Conservation (phyloP, 352 stramenopile genomes). For the Globisporangium abappressorium region DNA sequence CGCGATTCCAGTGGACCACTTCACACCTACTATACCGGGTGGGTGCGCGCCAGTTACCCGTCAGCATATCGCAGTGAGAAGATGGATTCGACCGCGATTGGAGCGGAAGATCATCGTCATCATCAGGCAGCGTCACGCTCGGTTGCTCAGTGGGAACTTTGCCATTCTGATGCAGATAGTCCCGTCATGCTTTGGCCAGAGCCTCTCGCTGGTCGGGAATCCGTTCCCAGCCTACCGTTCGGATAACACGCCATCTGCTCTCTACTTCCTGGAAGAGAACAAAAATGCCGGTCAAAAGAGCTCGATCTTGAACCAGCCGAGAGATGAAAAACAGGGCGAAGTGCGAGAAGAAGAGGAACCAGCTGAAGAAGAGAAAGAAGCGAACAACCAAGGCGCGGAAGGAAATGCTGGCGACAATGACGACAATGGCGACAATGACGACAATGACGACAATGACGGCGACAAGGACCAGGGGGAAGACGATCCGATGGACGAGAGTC, state of each 20-base stretch:
- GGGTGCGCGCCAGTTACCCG: constrained; percentile 28
- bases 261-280: constrained; percentile 46
- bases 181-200: constrained; percentile 18
- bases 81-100: constrained; percentile 46
- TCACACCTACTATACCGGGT: not conserved
- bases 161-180: constrained; percentile 28
- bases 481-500: not conserved
- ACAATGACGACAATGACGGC: constrained; percentile 7
- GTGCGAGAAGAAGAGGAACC: too few relatives aligned
- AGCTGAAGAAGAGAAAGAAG: not conserved
- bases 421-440: constrained; percentile 17
- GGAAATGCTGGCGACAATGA: constrained; percentile 6
- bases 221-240: constrained; percentile 35
- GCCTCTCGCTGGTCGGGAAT: constrained; percentile 28
- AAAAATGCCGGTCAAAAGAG: constrained; percentile 6
- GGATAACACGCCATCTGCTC: constrained; percentile 22
- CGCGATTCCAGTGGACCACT: not conserved
- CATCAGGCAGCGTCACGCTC: constrained; percentile 41
- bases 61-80: constrained; percentile 40
- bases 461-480: not conserved
- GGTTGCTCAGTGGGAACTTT: constrained; percentile 37
- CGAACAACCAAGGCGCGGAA: constrained; percentile 4
- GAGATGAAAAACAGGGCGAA: too few relatives aligned
- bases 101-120: constrained; percentile 41
- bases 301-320: not conserved